These are phyloP conservation scores for Yamagishiella unicocca DNA, from an alignment of 139 green algal species.

Conservation along the genomic window DNA sequence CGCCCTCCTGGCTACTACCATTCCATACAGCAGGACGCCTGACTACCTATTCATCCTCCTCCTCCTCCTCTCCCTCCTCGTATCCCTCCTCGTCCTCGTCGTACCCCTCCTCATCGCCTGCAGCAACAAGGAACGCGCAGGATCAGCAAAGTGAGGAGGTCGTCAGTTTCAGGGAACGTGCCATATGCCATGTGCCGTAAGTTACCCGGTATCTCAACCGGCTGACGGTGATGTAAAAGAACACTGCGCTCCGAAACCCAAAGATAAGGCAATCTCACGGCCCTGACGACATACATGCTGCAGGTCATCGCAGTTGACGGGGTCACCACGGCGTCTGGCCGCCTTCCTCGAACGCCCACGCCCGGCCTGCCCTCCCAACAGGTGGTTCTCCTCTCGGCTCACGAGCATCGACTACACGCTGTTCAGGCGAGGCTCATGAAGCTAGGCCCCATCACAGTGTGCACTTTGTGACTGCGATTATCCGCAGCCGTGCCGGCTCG, in stretches of 20 bases:
- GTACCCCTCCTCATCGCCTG: slow-evolving; percentile 47
- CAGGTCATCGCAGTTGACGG: no score
- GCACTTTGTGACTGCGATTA: no score
- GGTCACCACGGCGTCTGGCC: no score
- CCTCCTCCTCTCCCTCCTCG: slow-evolving; percentile 40
- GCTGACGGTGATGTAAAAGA: neutral
- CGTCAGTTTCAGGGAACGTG: neutral
- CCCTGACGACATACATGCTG: neutral
- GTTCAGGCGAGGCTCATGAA: neutral
- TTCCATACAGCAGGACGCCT: no score
- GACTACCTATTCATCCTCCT: slow-evolving; percentile 21
- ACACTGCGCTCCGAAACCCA: neutral
- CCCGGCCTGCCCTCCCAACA: no score
- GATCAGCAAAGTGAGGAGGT: neutral
- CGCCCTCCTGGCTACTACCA: no score
- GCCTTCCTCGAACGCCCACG: no score
- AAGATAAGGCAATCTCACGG: neutral
- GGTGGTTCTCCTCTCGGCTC: no score
- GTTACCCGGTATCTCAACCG: no score
- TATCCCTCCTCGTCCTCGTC: slow-evolving; percentile 48
- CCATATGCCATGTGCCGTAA: neutral
- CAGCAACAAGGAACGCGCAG: neutral
- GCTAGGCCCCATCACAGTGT: neutral
- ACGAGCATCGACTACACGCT: neutral
- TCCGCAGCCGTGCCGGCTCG: no score